A percentile compares a stretch with the other conserved stretches of the same genome.
These are phyloP conservation scores for Paramyrothecium roridum DNA, from an alignment of 2,329 filamentous ascomycete genomes.

Conservation along the genomic window DNA sequence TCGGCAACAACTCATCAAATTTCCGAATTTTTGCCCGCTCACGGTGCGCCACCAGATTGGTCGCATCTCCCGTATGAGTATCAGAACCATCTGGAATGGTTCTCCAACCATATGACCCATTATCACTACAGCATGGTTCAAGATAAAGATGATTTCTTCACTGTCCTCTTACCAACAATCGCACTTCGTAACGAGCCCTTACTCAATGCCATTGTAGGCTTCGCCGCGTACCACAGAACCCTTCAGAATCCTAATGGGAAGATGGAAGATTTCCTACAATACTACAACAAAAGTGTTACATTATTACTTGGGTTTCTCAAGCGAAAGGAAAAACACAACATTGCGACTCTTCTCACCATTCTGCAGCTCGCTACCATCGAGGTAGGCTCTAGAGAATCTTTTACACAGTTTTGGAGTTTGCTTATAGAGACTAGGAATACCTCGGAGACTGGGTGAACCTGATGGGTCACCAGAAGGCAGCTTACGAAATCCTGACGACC, in stretches of 20 bases:
- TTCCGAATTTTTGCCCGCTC: conserved; percentile 17
- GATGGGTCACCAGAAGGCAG: conserved; percentile 88
- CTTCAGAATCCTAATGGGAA: conserved; percentile 67
- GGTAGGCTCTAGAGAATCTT: conserved; percentile 45
- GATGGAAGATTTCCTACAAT: conserved; percentile 78
- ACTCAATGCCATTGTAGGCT: conserved; percentile 82
- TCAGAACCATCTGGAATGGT: conserved; percentile 76
- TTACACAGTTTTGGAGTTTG: not conserved
- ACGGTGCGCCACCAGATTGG: conserved; percentile 41
- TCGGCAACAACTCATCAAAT: conserved; percentile 23
- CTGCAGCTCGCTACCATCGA: conserved; percentile 92
- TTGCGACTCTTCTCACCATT: conserved; percentile 80
- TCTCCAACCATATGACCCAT: conserved; percentile 71
- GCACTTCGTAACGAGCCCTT: conserved; percentile 75
- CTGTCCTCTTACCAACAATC: conserved; percentile 64
- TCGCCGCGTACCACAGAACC: conserved; percentile 82
- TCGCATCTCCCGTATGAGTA: conserved; percentile 64
- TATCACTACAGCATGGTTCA: conserved; percentile 79
- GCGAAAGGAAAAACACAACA: conserved; percentile 65
- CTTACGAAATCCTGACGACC: conserved; percentile 73
- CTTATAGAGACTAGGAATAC: conserved; percentile 65
- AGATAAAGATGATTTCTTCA: conserved; percentile 72
- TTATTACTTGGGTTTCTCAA: conserved; percentile 70
- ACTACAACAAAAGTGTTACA: conserved; percentile 86
- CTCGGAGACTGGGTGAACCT: conserved; percentile 94